Conservation (phyloP, 2,329 filamentous ascomycete species). For the Xenoacremonium recifei region DNA sequence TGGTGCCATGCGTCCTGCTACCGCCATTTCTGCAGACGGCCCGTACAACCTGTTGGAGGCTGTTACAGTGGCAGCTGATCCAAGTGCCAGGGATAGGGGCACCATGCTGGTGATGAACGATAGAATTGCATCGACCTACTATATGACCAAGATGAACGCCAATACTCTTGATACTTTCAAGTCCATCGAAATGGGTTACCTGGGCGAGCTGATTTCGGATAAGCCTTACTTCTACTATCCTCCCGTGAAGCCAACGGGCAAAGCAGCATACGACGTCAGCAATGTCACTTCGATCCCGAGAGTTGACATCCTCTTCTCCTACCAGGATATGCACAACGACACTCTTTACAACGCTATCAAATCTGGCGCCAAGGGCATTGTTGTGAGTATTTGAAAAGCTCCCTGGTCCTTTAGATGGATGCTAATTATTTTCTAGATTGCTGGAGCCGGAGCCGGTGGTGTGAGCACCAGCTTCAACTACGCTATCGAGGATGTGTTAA, state of each 20-base stretch:
- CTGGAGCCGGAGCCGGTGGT: no score
- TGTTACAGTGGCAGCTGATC: constrained; percentile 51
- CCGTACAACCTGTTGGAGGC: constrained; percentile 60
- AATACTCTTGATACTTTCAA: constrained; percentile 62
- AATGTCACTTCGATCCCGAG: constrained; percentile 38
- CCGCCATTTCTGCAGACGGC: constrained; percentile 60
- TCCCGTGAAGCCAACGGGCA: constrained; percentile 44
- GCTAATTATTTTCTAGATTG: no score
- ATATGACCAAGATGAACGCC: constrained; percentile 59
- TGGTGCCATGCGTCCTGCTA: constrained; percentile 62
- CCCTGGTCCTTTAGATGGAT: no score
- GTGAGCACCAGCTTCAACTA: no score
- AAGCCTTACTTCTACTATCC: constrained; percentile 59
- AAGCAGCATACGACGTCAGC: constrained; percentile 40
- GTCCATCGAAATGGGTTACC: constrained; percentile 52
- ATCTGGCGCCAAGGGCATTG: constrained; percentile 50
- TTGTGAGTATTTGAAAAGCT: no score
- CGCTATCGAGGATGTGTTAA: no score
- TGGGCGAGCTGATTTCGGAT: constrained; percentile 57
- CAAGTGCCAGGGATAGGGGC: constrained; percentile 46
- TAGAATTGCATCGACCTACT: constrained; percentile 54
- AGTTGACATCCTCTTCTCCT: constrained; percentile 54
- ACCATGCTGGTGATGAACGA: constrained; percentile 61
- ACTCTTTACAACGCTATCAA: constrained; percentile 44
- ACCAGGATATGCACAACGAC: constrained; percentile 47